These are phyloP conservation scores for Eremochloa ophiuroides DNA, from an alignment of 176 grass and related monocot genomes.

Conservation along the genomic window DNA sequence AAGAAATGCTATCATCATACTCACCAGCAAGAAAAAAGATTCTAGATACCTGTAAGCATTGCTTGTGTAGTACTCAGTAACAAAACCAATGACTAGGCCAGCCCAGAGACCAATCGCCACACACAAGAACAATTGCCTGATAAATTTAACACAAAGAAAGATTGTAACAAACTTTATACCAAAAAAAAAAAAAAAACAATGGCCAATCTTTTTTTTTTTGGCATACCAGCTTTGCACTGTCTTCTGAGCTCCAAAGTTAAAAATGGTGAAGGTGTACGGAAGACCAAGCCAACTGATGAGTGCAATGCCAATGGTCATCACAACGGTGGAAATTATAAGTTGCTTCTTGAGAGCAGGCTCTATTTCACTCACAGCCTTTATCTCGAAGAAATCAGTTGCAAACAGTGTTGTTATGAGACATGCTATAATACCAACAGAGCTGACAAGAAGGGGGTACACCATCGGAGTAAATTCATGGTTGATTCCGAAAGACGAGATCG, in stretches of 20 bases:
- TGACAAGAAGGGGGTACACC: conserved; percentile 42
- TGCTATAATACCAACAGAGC: conserved; percentile 39
- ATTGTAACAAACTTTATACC: neutral
- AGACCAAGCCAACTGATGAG: conserved; percentile 35
- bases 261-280: conserved; percentile 44
- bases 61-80: conserved; percentile 64
- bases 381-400: conserved; percentile 48
- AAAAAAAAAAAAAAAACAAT: no score
- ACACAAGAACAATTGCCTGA: conserved; percentile 61
- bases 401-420: conserved; percentile 44
- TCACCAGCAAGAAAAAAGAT: neutral
- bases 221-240: conserved; percentile 38
- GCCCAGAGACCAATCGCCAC: conserved; percentile 58
- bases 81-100: conserved; percentile 54
- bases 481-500: conserved; percentile 43
- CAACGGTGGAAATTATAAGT: conserved; percentile 40
- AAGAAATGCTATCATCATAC: neutral
- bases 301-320: conserved; percentile 45
- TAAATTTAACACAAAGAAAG: neutral
- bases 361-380: conserved; percentile 40
- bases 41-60: conserved; percentile 46
- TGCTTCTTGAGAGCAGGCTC: conserved; percentile 47
- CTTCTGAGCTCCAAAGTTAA: conserved; percentile 38
- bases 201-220: neutral
- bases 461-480: conserved; percentile 43